phyloP scores from a whole-genome alignment of 352 stramenopile species.

The Blastocystis sp. region DNA sequence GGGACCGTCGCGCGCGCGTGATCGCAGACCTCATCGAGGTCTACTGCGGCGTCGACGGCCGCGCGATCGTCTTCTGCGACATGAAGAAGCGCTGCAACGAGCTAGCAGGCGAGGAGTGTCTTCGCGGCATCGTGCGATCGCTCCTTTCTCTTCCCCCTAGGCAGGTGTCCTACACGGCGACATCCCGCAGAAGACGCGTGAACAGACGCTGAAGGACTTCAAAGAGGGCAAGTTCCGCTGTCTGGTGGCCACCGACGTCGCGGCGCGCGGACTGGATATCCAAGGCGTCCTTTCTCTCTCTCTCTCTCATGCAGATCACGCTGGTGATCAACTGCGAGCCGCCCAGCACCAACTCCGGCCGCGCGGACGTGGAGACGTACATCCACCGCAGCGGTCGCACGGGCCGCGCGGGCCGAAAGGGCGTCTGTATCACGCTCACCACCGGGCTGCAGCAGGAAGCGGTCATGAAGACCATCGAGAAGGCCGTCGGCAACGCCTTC shows the following conservation, averaged over 20 bases:
- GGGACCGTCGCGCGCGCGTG: constrained; percentile 66
- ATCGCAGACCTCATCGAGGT: constrained; percentile 64
- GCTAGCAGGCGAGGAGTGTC: constrained; percentile 67
- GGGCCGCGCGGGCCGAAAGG: constrained; percentile 83
- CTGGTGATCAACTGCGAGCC: constrained; percentile 99
- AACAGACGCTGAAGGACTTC: constrained; percentile 91
- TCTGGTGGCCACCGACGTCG: constrained; percentile 88
- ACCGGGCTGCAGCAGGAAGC: constrained; percentile 69
- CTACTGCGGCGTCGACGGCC: constrained; percentile 68
- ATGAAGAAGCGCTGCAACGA: constrained; percentile 87
- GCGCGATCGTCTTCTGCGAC: constrained; percentile 82
- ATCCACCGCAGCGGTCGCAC: constrained; percentile 92
- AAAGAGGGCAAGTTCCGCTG: constrained; percentile 81
- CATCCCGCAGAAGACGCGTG: constrained; percentile 78
- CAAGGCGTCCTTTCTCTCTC: constrained; percentile 79
- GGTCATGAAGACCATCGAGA: constrained; percentile 71
- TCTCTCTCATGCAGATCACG: constrained; percentile 81
- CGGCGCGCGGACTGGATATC: constrained; percentile 88
- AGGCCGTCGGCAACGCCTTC: constrained; percentile 76
- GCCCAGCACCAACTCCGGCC: constrained; percentile 74
- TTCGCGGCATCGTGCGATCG: background rate
- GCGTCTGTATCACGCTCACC: constrained; percentile 90
- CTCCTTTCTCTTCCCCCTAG: constrained; percentile 57
- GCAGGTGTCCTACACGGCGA: constrained; percentile 59
- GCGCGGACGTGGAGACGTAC: constrained; percentile 92